Conservation (phyloP, 1,284 basidiomycete species). For the Malassezia equina region DNA sequence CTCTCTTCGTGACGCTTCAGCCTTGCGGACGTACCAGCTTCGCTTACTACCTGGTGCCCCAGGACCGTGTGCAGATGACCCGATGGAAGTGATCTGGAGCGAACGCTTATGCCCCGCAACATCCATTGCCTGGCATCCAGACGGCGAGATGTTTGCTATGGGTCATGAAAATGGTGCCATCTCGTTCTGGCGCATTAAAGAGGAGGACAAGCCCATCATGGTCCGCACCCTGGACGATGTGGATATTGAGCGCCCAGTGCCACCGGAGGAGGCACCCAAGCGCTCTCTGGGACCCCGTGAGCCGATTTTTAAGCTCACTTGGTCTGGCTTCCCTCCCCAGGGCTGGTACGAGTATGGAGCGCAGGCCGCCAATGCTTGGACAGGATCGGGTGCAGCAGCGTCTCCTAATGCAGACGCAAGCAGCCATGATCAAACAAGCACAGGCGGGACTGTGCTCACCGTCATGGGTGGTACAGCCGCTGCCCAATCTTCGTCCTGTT, state of each 20-base stretch:
- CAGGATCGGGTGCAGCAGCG: not conserved
- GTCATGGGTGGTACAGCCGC: conserved; percentile 61
- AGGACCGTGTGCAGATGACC: conserved; percentile 52
- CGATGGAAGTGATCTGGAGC: conserved; percentile 52
- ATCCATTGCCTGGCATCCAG: conserved; percentile 59
- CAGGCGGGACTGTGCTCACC: conserved; percentile 51
- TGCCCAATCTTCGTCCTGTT: conserved; percentile 56
- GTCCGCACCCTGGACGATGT: conserved; percentile 53
- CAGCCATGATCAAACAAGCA: not conserved
- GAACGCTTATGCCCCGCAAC: conserved; percentile 66
- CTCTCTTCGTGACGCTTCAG: conserved; percentile 31
- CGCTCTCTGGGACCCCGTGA: conserved; percentile 50
- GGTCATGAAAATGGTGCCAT: conserved; percentile 78
- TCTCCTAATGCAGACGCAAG: not conserved
- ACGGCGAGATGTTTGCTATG: conserved; percentile 53
- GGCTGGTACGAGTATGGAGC: conserved; percentile 28
- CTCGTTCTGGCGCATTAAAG: conserved; percentile 73
- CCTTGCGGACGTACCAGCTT: conserved; percentile 33
- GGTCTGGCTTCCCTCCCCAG: conserved; percentile 52
- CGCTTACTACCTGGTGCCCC: conserved; percentile 36
- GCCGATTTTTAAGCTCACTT: conserved; percentile 77
- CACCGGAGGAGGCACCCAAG: conserved; percentile 3
- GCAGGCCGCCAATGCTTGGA: conserved; percentile 20
- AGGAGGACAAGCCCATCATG: conserved; percentile 67
- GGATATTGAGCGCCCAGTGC: conserved; percentile 32